A percentile compares a stretch with the other conserved stretches of the same genome.
phyloP scores from a whole-genome alignment of 2,329 filamentous ascomycete genomes.

The Colletotrichum plurivorum region DNA sequence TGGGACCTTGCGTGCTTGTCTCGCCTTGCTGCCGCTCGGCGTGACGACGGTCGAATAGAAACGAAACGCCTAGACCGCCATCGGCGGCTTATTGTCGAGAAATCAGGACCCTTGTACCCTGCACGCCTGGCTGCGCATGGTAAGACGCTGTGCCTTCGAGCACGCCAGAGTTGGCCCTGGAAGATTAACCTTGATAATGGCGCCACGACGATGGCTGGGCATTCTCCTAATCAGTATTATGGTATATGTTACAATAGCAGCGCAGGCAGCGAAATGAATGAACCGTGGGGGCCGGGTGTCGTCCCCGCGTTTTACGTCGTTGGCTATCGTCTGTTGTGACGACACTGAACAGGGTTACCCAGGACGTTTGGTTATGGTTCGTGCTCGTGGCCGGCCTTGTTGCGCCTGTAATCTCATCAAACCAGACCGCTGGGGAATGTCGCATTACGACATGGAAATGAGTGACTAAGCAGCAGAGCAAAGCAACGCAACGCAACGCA shows the following conservation, averaged over 20 bases:
- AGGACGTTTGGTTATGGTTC: not conserved
- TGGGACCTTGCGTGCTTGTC: not conserved
- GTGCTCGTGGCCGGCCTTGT: not conserved
- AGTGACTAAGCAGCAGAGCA: no score
- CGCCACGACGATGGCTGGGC: slow-evolving; percentile 6
- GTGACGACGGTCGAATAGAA: no score
- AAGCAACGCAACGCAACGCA: no score
- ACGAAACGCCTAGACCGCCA: not conserved
- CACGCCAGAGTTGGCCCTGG: slow-evolving; percentile 6
- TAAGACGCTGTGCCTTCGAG: not conserved
- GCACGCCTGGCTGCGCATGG: not conserved
- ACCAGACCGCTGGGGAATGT: no score
- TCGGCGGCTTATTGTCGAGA: not conserved
- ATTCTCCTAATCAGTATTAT: not conserved
- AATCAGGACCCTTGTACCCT: slow-evolving; percentile 11
- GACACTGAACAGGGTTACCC: not conserved
- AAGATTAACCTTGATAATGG: not conserved
- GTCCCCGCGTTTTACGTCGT: slow-evolving; percentile 3
- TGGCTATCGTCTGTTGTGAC: not conserved
- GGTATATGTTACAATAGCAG: not conserved
- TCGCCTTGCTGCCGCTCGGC: no score
- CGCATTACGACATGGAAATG: no score
- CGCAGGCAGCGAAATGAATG: slow-evolving; percentile 1
- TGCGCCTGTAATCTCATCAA: no score
- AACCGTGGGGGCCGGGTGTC: slow-evolving; percentile 19